Evolutionary conservation across 371 early-diverging fungal genomes (phyloP).

Genomic region (Mucor indicus): DNA sequence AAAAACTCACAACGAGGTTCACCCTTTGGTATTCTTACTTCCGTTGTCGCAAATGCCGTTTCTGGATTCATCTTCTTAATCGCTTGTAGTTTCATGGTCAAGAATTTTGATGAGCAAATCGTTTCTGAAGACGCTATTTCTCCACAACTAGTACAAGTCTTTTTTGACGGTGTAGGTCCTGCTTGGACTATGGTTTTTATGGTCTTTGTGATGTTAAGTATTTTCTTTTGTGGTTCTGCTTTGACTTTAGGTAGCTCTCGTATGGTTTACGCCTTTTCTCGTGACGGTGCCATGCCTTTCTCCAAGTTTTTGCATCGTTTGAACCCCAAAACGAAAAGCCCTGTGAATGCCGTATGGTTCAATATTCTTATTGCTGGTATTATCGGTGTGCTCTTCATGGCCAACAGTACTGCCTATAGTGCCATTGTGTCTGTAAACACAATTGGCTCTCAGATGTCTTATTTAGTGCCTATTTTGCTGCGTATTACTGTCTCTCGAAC

Average conservation of each 20-base stretch:
- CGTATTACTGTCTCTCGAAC: conserved; percentile 41
- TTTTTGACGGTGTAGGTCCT: conserved; percentile 60
- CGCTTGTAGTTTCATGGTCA: conserved; percentile 54
- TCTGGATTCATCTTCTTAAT: conserved; percentile 61
- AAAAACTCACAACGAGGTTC: conserved; percentile 53
- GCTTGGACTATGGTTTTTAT: conserved; percentile 56
- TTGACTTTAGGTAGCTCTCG: conserved; percentile 59
- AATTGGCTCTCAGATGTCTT: conserved; percentile 47
- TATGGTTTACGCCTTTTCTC: conserved; percentile 75
- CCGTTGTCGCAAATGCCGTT: conserved; percentile 56
- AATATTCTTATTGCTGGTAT: conserved; percentile 35
- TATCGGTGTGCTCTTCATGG: conserved; percentile 31
- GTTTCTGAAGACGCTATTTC: conserved; percentile 43
- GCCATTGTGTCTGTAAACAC: conserved; percentile 48
- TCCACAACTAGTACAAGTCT: conserved; percentile 57
- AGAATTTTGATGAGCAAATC: conserved; percentile 47
- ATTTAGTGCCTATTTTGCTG: conserved; percentile 49
- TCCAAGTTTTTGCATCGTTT: conserved; percentile 35
- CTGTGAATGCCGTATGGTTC: conserved; percentile 48
- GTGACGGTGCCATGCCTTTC: conserved; percentile 64
- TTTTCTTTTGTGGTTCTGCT: conserved; percentile 58
- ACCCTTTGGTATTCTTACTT: conserved; percentile 61
- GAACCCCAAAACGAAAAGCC: conserved; percentile 31
- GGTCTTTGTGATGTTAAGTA: conserved; percentile 51
- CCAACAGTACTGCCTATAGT: conserved; percentile 32